Percentiles rank a stretch among this genome's conserved stretches.
Evolutionary conservation across 2,329 filamentous ascomycete species (phyloP).

Genomic region (Pseudogymnoascus sp.): DNA sequence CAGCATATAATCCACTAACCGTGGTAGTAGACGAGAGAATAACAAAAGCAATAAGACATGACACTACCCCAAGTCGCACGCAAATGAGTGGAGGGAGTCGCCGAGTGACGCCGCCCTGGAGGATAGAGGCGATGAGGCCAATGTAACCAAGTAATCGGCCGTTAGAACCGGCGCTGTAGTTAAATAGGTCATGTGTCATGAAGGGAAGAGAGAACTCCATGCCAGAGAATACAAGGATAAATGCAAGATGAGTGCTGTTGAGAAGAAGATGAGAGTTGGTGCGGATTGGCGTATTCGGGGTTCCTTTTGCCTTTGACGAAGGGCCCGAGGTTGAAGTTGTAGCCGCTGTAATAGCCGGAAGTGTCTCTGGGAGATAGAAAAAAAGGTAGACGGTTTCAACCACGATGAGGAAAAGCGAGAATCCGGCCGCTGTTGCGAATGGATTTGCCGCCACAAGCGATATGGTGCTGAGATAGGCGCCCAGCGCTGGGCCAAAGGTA

Average conservation of each 20-base stretch:
- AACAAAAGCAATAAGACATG: conserved; percentile 72
- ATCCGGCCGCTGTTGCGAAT: conserved; percentile 84
- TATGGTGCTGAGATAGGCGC: conserved; percentile 74
- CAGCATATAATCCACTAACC: conserved; percentile 64
- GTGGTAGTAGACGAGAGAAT: conserved; percentile 64
- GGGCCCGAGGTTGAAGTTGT: not conserved
- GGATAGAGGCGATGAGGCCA: conserved; percentile 80
- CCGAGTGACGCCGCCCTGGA: conserved; percentile 86
- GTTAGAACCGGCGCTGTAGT: conserved; percentile 69
- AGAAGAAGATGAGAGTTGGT: conserved; percentile 80
- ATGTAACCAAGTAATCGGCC: conserved; percentile 84
- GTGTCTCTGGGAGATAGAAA: conserved; percentile 74
- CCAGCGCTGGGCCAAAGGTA: conserved; percentile 88
- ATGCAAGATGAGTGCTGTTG: conserved; percentile 78
- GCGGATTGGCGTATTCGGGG: conserved; percentile 17
- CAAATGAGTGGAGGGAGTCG: conserved; percentile 73
- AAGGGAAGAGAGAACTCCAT: conserved; percentile 98
- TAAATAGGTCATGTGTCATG: conserved; percentile 92
- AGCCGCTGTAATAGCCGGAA: conserved; percentile 38
- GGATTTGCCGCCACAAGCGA: conserved; percentile 77
- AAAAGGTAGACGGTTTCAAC: conserved; percentile 86
- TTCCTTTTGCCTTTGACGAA: conserved; percentile 16
- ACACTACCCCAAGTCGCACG: conserved; percentile 68
- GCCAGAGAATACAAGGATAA: conserved; percentile 93
- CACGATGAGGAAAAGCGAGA: conserved; percentile 77